These are phyloP conservation scores for Penicillium vulpinum DNA, from an alignment of 2,329 filamentous ascomycete species.

Conservation along the genomic window DNA sequence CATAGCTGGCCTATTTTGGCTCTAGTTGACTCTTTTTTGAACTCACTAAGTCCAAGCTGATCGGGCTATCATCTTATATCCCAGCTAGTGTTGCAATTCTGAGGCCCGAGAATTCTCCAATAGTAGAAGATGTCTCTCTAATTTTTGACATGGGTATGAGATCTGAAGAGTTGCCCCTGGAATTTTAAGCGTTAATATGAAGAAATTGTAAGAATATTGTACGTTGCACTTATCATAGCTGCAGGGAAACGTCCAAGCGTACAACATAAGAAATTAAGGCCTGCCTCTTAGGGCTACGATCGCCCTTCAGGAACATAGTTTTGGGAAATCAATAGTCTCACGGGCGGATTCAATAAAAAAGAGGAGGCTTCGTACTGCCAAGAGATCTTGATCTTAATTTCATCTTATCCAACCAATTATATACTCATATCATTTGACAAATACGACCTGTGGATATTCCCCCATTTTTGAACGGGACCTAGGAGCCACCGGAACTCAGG, in stretches of 20 bases:
- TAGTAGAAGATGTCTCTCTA: background rate
- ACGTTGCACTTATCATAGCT: no score
- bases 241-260: no score
- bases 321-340: background rate
- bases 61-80: background rate
- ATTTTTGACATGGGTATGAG: background rate
- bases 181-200: background rate
- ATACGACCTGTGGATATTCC: background rate
- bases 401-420: background rate
- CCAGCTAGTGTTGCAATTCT: no score
- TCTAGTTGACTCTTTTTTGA: no score
- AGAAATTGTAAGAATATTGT: no score
- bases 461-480: background rate
- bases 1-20: no score
- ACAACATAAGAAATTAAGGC: no score
- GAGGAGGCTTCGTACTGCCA: background rate
- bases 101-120: background rate
- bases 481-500: background rate
- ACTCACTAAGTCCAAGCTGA: background rate
- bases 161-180: background rate
- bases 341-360: constrained; percentile 2
- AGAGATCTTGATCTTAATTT: constrained; percentile 10
- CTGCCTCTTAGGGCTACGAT: constrained; percentile 2
- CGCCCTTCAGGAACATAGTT: background rate
- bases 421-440: background rate